Conservation (phyloP, 192 early-diverging fungal species). For the Chytriomyces sp. region DNA sequence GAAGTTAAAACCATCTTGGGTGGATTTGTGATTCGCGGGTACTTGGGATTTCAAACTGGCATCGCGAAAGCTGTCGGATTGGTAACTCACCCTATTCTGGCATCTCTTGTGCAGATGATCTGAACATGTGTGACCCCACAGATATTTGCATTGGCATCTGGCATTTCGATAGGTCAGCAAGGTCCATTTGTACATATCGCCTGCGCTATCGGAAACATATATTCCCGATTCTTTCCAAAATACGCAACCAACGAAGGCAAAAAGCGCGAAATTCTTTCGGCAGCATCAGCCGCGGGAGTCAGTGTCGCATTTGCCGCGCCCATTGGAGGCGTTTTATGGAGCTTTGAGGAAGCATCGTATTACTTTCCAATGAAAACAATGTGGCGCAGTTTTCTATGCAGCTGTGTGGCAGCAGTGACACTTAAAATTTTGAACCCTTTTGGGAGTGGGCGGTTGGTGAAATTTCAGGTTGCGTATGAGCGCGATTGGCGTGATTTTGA, state of each 20-base stretch:
- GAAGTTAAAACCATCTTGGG: slow-evolving; percentile 93
- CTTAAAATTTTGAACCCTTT: slow-evolving; percentile 83
- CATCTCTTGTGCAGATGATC: not conserved
- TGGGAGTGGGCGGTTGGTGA: slow-evolving; percentile 88
- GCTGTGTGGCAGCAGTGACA: slow-evolving; percentile 84
- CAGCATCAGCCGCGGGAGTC: slow-evolving; percentile 79
- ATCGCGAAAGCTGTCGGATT: slow-evolving; percentile 82
- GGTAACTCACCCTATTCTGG: slow-evolving; percentile 44
- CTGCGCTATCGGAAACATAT: slow-evolving; percentile 83
- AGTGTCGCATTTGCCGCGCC: slow-evolving; percentile 94
- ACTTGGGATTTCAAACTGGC: slow-evolving; percentile 81
- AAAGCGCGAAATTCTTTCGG: slow-evolving; percentile 45
- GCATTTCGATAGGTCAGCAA: slow-evolving; percentile 54
- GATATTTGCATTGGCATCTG: slow-evolving; percentile 46
- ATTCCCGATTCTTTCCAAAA: slow-evolving; percentile 74
- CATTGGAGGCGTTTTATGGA: slow-evolving; percentile 79
- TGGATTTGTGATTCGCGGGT: slow-evolving; percentile 90
- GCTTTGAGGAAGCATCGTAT: slow-evolving; percentile 83
- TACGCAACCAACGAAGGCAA: slow-evolving; percentile 76
- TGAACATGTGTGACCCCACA: not conserved
- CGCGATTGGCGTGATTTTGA: slow-evolving; percentile 92
- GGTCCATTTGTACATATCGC: slow-evolving; percentile 93
- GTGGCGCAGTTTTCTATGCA: slow-evolving; percentile 93
- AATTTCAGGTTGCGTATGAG: slow-evolving; percentile 90
- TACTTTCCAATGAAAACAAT: slow-evolving; percentile 89